A percentile compares a stretch with the other conserved stretches of the same genome.
Evolutionary conservation across 1,284 basidiomycete genomes (phyloP).

Genomic region (Inonotus hispidus): DNA sequence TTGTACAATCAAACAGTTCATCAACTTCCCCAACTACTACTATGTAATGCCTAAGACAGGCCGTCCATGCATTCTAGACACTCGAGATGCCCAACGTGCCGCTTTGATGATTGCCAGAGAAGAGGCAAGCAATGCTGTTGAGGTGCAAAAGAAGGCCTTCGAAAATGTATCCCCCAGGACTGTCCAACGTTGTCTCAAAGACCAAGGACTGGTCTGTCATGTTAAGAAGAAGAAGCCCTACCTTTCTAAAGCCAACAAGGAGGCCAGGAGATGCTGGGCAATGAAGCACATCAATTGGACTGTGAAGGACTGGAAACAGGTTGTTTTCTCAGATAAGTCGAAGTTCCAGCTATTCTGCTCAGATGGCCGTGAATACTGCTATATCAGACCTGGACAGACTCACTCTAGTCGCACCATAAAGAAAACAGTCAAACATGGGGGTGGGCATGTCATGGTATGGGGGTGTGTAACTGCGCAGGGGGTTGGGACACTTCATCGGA

Average conservation of each 20-base stretch:
- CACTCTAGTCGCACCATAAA: conserved; percentile 18
- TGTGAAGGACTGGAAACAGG: conserved; percentile 20
- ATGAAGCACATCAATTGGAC: conserved; percentile 19
- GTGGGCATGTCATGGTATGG: conserved; percentile 29
- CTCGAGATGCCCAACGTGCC: conserved; percentile 1
- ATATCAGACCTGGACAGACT: conserved; percentile 22
- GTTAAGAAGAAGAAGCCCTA: conserved; percentile 14
- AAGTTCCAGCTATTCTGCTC: conserved; percentile 26
- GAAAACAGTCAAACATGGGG: conserved; percentile 25
- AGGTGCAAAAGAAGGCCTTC: conserved; percentile 13
- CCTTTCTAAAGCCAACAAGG: conserved; percentile 4
- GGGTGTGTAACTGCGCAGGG: conserved; percentile 26
- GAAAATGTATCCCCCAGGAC: conserved; percentile 1
- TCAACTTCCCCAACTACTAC: conserved; percentile 8
- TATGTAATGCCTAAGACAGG: conserved; percentile 8
- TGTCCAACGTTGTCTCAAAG: conserved; percentile 5
- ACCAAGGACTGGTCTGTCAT: conserved; percentile 12
- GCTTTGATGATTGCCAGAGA: not conserved
- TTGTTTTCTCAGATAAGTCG: conserved; percentile 25
- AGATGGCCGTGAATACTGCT: conserved; percentile 24
- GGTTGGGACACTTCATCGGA: conserved; percentile 23
- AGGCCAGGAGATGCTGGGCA: conserved; percentile 13
- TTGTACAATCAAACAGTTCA: not conserved
- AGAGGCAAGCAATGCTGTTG: conserved; percentile 9
- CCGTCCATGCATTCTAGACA: conserved; percentile 2